Conservation (phyloP, 2,329 filamentous ascomycete species). For the Ascochyta koolunga region DNA sequence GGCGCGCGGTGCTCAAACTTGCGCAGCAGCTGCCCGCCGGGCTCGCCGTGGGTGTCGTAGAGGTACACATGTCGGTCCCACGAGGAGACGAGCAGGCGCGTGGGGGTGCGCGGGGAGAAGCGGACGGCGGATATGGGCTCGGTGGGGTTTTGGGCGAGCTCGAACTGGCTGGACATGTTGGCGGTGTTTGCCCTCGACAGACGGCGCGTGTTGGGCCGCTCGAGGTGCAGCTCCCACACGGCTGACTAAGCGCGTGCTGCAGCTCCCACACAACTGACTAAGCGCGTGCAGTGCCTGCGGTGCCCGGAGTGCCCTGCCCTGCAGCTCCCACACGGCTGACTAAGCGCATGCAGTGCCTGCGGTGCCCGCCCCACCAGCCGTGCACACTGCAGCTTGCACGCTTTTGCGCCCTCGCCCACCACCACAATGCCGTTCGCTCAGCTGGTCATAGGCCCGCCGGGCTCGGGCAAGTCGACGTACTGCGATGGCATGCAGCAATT, state of each 20-base stretch:
- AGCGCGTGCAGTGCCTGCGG: too few species aligned
- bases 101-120: slow-evolving; percentile 79
- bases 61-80: slow-evolving; percentile 94
- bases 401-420: slow-evolving; percentile 3
- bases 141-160: slow-evolving; percentile 78
- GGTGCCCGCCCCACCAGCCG: slow-evolving; percentile 1
- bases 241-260: slow-evolving; percentile 11
- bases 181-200: slow-evolving; percentile 13
- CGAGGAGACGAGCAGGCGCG: slow-evolving; percentile 83
- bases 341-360: not conserved
- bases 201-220: slow-evolving; percentile 16
- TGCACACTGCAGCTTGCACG: not conserved
- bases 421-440: slow-evolving; percentile 67
- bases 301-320: too few species aligned
- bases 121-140: slow-evolving; percentile 87
- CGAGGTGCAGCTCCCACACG: slow-evolving; percentile 21
- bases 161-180: slow-evolving; percentile 66
- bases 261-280: too few species aligned
- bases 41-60: slow-evolving; percentile 73
- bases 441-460: slow-evolving; percentile 91
- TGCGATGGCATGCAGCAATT: slow-evolving; percentile 99
- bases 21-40: slow-evolving; percentile 68
- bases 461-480: slow-evolving; percentile 95
- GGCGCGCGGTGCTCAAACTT: slow-evolving; percentile 83
- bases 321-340: slow-evolving; percentile 22